Evolutionary conservation across 306 rosid species (phyloP).

Genomic region (Gleditsia sinensis): DNA sequence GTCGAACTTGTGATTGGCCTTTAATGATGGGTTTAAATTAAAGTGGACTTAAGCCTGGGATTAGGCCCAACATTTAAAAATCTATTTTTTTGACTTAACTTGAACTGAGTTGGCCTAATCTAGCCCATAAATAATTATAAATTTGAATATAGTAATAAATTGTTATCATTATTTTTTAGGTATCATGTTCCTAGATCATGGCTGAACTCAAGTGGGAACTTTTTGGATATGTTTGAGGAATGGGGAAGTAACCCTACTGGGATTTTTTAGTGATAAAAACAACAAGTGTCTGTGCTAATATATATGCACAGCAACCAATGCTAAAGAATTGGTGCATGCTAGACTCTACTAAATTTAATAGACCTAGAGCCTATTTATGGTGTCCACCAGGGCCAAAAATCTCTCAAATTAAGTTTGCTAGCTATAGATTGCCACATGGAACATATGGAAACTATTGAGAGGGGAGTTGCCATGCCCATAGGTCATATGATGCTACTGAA

Average conservation of each 20-base stretch:
- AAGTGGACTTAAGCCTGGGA: too few species aligned
- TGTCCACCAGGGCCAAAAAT: slow-evolving; percentile 61
- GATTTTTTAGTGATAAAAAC: slow-evolving; percentile 69
- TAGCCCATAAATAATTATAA: too few species aligned
- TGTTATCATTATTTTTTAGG: slow-evolving; percentile 54
- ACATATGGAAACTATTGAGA: slow-evolving; percentile 55
- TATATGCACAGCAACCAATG: slow-evolving; percentile 62
- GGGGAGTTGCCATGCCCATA: slow-evolving; percentile 66
- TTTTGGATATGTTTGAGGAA: slow-evolving; percentile 86
- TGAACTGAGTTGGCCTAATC: too few species aligned
- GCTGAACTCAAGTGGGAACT: slow-evolving; percentile 68
- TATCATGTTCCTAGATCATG: slow-evolving; percentile 93
- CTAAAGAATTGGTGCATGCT: slow-evolving; percentile 37
- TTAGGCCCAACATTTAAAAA: too few species aligned
- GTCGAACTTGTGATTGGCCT: too few species aligned
- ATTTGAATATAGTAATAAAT: neutral
- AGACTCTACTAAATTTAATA: slow-evolving; percentile 38
- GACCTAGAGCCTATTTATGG: slow-evolving; percentile 61
- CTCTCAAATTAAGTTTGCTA: slow-evolving; percentile 62
- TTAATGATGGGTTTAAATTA: too few species aligned
- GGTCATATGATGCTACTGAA: slow-evolving; percentile 57
- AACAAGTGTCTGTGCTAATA: slow-evolving; percentile 62
- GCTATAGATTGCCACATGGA: slow-evolving; percentile 66
- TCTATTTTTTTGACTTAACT: too few species aligned
- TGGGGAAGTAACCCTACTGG: slow-evolving; percentile 83